Base-by-base conservation (phyloP, 345 rosid genomes). In the Ailanthus altissimus region DNA sequence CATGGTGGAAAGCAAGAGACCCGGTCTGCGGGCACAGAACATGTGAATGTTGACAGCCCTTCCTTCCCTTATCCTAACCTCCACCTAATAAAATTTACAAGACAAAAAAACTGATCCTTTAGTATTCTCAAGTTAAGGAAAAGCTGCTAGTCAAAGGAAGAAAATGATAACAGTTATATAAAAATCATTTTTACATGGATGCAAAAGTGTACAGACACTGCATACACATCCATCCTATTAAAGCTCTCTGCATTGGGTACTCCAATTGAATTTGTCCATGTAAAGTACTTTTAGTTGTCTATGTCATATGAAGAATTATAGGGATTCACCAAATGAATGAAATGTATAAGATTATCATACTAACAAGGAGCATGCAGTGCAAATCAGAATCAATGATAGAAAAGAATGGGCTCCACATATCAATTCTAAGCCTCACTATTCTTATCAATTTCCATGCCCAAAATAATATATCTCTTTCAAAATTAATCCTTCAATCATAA, bases 21-120 rank as follows among this genome's bases (percentile, higher is more conserved):
- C 98, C 0, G 98, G 98, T 81, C 96, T 92, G 74, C 98, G 91
- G 13, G 90, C 91, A 83, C 97, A 93, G 61, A 95, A 92, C 99
- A 95, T 95, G 82, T 95, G 99, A 75, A 95, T 95, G 87, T 93
- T 95, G 79, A 95, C 99, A 60, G 96, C 97, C 85, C 97, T 88
- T 75, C 98, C 98, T 90, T 95, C 99, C 80, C 99, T 91, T 67
- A 85, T 76, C 79, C 90, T 89, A 69, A 95, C 99, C 86, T 95
- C 99, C 86, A 95, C 98, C 97, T 95, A 70, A n/a, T 26, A 53
- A 73, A 74, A 74, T 45, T 12, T 51, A 80, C 32, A 56, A 73
- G 50, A 15, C 6, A 73, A 4, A 21, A 42, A 46, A 16, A 28
- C 12, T 58, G 13, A 61, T 53, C 63, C 23, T 64, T 10, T 10